Evolutionary conservation across 345 rosid species (phyloP).

Genomic region (Isatis tinctoria): DNA sequence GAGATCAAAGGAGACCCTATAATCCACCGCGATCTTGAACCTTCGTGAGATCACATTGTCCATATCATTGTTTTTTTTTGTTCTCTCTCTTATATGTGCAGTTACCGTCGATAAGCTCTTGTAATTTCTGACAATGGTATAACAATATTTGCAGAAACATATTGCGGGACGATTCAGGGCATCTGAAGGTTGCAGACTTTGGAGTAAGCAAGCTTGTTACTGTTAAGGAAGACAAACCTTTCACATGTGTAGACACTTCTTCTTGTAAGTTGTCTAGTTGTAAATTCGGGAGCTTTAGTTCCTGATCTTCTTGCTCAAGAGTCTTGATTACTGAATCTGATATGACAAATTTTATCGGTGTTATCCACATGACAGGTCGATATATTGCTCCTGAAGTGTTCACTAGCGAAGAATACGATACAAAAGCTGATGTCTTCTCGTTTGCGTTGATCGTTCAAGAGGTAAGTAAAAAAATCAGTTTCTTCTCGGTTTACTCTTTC

Average conservation of each 20-base stretch:
- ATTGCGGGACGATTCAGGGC: constrained; percentile 89
- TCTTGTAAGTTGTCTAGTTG: constrained; percentile 52
- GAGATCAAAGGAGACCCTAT: constrained; percentile 83
- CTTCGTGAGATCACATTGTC: constrained; percentile 69
- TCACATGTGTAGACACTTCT: constrained; percentile 51
- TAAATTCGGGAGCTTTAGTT: background rate
- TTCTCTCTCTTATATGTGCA: background rate
- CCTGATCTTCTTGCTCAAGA: constrained; percentile 5
- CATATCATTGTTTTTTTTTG: background rate
- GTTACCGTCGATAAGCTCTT: background rate
- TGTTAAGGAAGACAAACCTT: constrained; percentile 78
- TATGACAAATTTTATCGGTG: background rate
- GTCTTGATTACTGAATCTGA: background rate
- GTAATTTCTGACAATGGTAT: constrained; percentile 31
- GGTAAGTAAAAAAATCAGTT: constrained; percentile 32
- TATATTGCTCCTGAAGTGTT: constrained; percentile 89
- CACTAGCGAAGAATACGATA: constrained; percentile 63
- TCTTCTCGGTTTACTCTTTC: background rate
- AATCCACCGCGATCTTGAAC: constrained; percentile 97
- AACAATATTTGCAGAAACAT: constrained; percentile 57
- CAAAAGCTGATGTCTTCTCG: constrained; percentile 93
- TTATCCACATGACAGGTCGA: constrained; percentile 49
- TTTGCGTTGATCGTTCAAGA: constrained; percentile 92
- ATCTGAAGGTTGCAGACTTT: constrained; percentile 95
- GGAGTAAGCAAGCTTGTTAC: constrained; percentile 92